Percentiles rank a stretch among this genome's conserved stretches.
These are phyloP conservation scores for Pelargonium myrrhifolium DNA, from an alignment of 441 rosid genomes.

Conservation along the genomic window DNA sequence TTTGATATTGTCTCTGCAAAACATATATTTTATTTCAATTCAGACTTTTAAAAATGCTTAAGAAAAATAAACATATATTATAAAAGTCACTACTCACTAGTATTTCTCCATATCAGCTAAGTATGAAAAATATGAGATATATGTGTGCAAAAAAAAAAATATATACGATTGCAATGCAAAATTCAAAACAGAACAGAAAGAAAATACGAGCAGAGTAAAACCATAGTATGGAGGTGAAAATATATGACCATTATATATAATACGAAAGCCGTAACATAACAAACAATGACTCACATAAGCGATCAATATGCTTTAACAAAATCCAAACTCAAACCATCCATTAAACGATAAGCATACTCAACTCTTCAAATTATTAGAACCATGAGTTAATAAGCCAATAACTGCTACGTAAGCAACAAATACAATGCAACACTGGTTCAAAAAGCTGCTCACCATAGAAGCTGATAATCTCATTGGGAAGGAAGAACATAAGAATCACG, in stretches of 20 bases:
- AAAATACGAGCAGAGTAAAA: not conserved
- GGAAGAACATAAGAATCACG: constrained; percentile 82
- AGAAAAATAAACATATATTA: not conserved
- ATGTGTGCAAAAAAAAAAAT: not conserved
- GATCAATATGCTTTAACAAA: not conserved
- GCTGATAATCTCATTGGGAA: constrained; percentile 60
- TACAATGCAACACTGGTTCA: constrained; percentile 21
- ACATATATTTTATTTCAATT: constrained; percentile 4
- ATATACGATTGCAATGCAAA: not conserved
- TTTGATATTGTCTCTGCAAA: constrained; percentile 69
- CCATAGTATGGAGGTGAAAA: not conserved
- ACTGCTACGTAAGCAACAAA: constrained; percentile 2
- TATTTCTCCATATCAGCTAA: not conserved
- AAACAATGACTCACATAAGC: not conserved
- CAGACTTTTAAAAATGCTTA: not conserved
- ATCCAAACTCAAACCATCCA: not conserved
- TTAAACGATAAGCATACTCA: not conserved
- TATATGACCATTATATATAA: not conserved
- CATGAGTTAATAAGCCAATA: not conserved
- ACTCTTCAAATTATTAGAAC: not conserved
- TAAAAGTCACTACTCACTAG: not conserved
- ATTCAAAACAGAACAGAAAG: not conserved
- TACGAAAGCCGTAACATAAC: not conserved
- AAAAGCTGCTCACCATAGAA: constrained; percentile 47
- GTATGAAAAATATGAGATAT: not conserved